Conservation (phyloP, 177 flowering plant genomes). For the Telopea speciosissima region DNA sequence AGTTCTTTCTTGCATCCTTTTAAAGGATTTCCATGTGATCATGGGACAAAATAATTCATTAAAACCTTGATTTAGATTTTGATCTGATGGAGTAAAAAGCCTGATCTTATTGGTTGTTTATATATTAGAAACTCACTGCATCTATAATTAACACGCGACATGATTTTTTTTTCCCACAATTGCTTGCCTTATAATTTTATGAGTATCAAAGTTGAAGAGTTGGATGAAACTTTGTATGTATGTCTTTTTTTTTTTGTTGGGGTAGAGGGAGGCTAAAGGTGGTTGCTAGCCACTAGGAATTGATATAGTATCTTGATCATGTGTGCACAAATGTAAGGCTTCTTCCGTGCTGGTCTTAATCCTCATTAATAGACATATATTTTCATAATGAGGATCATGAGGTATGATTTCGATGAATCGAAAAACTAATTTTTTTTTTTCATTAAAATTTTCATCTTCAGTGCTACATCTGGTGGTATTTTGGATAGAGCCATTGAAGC, state of each 20-base stretch:
- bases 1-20: not conserved
- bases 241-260: not conserved
- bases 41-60: not conserved
- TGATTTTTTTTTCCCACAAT: too few relatives aligned
- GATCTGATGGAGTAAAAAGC: too few relatives aligned
- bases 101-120: too few relatives aligned
- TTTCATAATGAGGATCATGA: not conserved
- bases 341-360: not conserved
- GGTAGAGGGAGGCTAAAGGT: not conserved
- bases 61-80: too few relatives aligned
- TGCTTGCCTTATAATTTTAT: too few relatives aligned
- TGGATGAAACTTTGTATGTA: not conserved
- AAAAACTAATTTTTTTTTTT: not conserved
- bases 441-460: slow-evolving; percentile 17
- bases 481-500: slow-evolving; percentile 75
- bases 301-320: not conserved
- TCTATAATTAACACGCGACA: not conserved
- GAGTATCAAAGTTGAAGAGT: not conserved
- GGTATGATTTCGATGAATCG: slow-evolving; percentile 5
- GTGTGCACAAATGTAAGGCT: not conserved
- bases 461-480: slow-evolving; percentile 59
- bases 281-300: not conserved
- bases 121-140: not conserved
- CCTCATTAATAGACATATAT: not conserved
- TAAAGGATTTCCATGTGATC: not conserved